These are phyloP conservation scores for Pseudozyma sp. DNA, from an alignment of 1,284 basidiomycete species.

Conservation along the genomic window DNA sequence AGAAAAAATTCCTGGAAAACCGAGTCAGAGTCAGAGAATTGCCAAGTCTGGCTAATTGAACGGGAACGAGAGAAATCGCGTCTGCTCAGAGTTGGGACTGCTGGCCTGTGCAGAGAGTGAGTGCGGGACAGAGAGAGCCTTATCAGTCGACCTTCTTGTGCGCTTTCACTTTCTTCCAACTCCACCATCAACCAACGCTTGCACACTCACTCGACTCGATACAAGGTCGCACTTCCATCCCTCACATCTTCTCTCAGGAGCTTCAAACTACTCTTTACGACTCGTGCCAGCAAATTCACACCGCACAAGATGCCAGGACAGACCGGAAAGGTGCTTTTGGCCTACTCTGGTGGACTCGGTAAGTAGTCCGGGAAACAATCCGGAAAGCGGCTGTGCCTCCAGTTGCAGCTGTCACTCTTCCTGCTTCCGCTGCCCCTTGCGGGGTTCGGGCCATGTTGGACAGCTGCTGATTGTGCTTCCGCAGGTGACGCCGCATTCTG, in stretches of 20 bases:
- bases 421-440: conserved; percentile 6
- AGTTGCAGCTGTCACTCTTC: conserved; percentile 13
- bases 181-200: conserved; percentile 18
- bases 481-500: conserved; percentile 16
- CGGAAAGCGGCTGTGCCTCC: conserved; percentile 16
- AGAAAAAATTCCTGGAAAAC: conserved; percentile 1
- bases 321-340: conserved; percentile 87
- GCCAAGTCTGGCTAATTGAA: conserved; percentile 36
- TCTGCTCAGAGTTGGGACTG: not conserved
- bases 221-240: not conserved
- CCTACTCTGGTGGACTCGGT: conserved; percentile 98
- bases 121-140: conserved; percentile 7
- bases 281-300: conserved; percentile 2
- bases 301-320: conserved; percentile 45
- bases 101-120: conserved; percentile 16
- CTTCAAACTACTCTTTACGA: not conserved
- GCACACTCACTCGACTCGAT: conserved; percentile 3
- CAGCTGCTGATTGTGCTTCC: conserved; percentile 28
- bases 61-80: conserved; percentile 11
- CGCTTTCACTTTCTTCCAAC: conserved; percentile 8
- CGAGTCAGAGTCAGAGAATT: conserved; percentile 22
- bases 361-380: conserved; percentile 69
- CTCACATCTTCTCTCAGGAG: conserved; percentile 2
- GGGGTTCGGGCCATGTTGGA: conserved; percentile 43
- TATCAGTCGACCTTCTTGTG: conserved; percentile 14